Conservation (phyloP, 345 rosid species). For the Cardamine chenopodiifolia region DNA sequence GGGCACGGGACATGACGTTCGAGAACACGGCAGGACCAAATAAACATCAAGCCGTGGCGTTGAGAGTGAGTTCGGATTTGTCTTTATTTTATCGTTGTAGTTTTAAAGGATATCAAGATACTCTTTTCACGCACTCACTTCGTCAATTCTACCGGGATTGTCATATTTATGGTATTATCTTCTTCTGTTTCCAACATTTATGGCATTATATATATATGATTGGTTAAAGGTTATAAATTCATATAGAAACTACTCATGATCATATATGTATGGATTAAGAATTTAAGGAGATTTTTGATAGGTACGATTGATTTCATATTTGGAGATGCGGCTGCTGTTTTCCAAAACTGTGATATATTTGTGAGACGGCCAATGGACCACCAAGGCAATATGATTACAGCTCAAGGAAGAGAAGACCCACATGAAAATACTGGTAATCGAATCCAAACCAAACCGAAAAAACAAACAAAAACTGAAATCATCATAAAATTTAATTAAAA, state of each 20-base stretch:
- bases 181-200: too few species aligned
- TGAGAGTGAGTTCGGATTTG: conserved; percentile 57
- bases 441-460: not conserved
- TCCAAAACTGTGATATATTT: conserved; percentile 77
- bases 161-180: conserved; percentile 57
- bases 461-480: not conserved
- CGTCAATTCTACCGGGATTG: conserved; percentile 80
- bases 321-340: conserved; percentile 61
- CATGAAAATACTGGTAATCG: conserved; percentile 49
- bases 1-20: conserved; percentile 79
- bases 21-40: conserved; percentile 79
- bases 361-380: conserved; percentile 57
- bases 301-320: conserved; percentile 75
- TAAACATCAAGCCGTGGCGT: conserved; percentile 71
- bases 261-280: not conserved
- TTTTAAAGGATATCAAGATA: conserved; percentile 72
- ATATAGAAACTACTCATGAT: not conserved
- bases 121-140: conserved; percentile 59
- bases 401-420: conserved; percentile 65
- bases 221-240: not conserved
- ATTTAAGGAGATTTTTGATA: not conserved
- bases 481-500: too few species aligned
- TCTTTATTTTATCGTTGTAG: conserved; percentile 68
- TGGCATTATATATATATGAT: not conserved
- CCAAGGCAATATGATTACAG: conserved; percentile 64